These are phyloP conservation scores for Nicotiana attenuata DNA, from an alignment of 257 asterid genomes.

Conservation along the genomic window DNA sequence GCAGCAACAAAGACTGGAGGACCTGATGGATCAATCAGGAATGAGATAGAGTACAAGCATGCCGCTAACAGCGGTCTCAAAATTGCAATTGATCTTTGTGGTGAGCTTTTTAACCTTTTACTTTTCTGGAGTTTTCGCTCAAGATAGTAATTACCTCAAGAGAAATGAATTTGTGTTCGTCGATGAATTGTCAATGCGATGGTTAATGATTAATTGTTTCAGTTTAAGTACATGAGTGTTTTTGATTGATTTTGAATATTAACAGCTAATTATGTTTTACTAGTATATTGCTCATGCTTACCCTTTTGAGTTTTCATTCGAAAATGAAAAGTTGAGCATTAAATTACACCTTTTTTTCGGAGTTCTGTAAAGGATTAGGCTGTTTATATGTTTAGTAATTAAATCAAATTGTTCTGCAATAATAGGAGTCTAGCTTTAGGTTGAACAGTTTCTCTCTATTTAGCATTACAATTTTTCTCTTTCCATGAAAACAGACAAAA, in stretches of 20 bases:
- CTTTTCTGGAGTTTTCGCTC: background rate
- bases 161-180: background rate
- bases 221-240: background rate
- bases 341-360: background rate
- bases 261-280: background rate
- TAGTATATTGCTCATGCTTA: background rate
- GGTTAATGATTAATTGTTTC: background rate
- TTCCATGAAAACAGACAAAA: too few species aligned
- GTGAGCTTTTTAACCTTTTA: conserved; percentile 26
- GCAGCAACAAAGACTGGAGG: conserved; percentile 78
- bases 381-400: background rate
- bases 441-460: too few species aligned
- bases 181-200: background rate
- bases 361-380: background rate
- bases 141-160: background rate
- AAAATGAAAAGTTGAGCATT: background rate
- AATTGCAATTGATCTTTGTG: conserved; percentile 69
- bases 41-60: conserved; percentile 46
- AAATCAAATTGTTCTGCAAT: background rate
- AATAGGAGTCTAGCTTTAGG: too few species aligned
- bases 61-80: conserved; percentile 63
- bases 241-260: background rate
- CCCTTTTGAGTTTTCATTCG: background rate
- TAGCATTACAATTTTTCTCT: too few species aligned
- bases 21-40: conserved; percentile 87